Conservation (phyloP, 768 basidiomycete species). For the Pholiota molesta region DNA sequence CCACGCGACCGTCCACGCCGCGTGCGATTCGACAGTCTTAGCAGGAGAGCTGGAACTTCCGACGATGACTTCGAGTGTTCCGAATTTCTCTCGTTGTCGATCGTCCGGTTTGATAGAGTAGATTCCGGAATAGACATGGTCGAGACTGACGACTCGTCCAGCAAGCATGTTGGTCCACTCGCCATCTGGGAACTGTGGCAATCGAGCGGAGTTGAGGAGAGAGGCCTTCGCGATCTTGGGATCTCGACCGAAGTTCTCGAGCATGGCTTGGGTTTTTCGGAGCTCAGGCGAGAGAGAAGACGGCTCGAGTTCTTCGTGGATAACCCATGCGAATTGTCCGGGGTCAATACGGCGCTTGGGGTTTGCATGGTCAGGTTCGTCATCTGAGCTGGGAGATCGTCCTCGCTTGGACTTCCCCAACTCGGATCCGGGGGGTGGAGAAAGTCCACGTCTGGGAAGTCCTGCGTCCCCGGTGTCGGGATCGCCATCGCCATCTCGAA, state of each 20-base stretch:
- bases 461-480: background rate
- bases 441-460: background rate
- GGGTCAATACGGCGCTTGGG: constrained; percentile 1
- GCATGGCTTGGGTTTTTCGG: constrained; percentile 12
- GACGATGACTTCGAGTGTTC: no score
- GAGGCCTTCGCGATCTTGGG: constrained; percentile 11
- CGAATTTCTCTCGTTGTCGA: no score
- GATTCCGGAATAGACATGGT: no score
- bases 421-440: background rate
- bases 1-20: no score
- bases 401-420: background rate
- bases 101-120: no score
- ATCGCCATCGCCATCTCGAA: background rate
- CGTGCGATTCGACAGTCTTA: no score
- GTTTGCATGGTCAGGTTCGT: background rate
- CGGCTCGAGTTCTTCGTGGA: constrained; percentile 3
- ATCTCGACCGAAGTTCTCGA: constrained; percentile 16
- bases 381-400: constrained; percentile 5
- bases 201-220: no score
- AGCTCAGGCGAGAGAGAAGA: constrained; percentile 12
- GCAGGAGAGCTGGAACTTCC: no score
- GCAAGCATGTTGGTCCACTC: no score
- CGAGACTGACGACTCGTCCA: no score
- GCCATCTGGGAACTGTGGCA: no score
- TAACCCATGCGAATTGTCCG: constrained; percentile 6